Evolutionary conservation across 179 eudicot genomes (phyloP).

Genomic region (Sideroxylon spinosum): DNA sequence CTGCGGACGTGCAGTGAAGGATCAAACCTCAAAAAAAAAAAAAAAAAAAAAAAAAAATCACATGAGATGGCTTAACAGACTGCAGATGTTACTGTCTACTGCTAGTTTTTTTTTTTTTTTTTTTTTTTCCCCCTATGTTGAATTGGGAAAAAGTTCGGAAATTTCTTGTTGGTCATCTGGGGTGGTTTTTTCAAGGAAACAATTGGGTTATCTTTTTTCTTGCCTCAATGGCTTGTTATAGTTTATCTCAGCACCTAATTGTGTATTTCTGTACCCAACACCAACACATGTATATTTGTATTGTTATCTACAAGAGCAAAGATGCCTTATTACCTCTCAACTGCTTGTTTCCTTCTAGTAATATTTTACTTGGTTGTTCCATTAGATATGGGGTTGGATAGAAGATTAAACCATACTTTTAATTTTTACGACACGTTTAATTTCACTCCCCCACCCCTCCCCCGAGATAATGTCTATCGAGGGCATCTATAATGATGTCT

Average conservation of each 20-base stretch:
- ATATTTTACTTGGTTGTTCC: neutral
- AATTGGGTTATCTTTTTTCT: neutral
- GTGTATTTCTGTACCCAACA: constrained; percentile 24
- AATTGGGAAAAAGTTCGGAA: neutral
- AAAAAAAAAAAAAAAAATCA: too few relatives aligned
- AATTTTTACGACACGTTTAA: too few relatives aligned
- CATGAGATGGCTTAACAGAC: constrained; percentile 9
- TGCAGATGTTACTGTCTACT: constrained; percentile 23
- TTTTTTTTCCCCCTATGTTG: too few relatives aligned
- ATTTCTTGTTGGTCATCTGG: neutral
- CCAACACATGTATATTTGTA: constrained; percentile 11
- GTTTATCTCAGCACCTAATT: constrained; percentile 5
- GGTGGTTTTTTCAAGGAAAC: neutral
- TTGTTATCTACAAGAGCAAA: constrained; percentile 2
- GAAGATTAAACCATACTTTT: too few relatives aligned
- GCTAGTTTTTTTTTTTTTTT: constrained; percentile 11
- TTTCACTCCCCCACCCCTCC: too few relatives aligned
- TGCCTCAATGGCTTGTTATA: constrained; percentile 8
- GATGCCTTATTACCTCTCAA: neutral
- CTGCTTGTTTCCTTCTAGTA: neutral
- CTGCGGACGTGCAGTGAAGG: too few relatives aligned
- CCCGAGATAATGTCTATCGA: too few relatives aligned
- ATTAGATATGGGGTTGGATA: too few relatives aligned
- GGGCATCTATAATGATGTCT: too few relatives aligned
- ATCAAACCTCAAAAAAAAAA: too few relatives aligned